Conservation (phyloP, 2,329 filamentous ascomycete species). For the Fusarium sp. region DNA sequence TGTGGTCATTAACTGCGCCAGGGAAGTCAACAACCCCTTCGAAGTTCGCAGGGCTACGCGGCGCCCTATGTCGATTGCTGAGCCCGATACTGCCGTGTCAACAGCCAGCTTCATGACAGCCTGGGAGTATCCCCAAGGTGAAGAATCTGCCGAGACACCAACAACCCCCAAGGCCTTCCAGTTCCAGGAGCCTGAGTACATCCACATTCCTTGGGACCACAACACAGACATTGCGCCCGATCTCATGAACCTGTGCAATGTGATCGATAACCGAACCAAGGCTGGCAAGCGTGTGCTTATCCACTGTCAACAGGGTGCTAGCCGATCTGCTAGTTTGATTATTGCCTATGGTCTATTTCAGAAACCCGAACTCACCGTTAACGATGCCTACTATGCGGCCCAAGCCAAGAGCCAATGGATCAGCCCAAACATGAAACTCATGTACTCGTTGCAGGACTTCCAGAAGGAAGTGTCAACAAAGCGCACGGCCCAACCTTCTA, state of each 20-base stretch:
- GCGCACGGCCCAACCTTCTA: constrained; percentile 59
- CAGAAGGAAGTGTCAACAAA: constrained; percentile 71
- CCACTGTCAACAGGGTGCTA: constrained; percentile 88
- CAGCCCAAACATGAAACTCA: constrained; percentile 90
- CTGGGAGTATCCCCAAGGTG: constrained; percentile 64
- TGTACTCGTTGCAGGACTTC: constrained; percentile 90
- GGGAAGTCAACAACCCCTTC: constrained; percentile 84
- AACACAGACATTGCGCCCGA: constrained; percentile 87
- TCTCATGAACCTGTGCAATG: constrained; percentile 78
- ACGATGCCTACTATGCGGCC: constrained; percentile 84
- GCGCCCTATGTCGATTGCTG: constrained; percentile 49
- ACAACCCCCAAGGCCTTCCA: constrained; percentile 65
- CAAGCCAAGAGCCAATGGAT: constrained; percentile 89
- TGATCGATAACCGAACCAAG: constrained; percentile 77
- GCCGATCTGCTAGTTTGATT: constrained; percentile 85
- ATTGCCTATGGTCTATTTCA: constrained; percentile 88
- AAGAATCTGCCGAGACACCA: constrained; percentile 59
- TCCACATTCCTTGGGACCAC: constrained; percentile 89
- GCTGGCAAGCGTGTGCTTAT: constrained; percentile 83
- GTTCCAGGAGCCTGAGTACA: constrained; percentile 77
- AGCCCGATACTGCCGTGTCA: constrained; percentile 68
- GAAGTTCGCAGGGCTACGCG: constrained; percentile 49
- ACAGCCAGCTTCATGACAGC: constrained; percentile 70
- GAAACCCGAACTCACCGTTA: constrained; percentile 79
- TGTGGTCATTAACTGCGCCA: constrained; percentile 85